These are phyloP conservation scores for Nothophaeocryptopus gaeumannii DNA, from an alignment of 2,329 filamentous ascomycete species.

Conservation along the genomic window DNA sequence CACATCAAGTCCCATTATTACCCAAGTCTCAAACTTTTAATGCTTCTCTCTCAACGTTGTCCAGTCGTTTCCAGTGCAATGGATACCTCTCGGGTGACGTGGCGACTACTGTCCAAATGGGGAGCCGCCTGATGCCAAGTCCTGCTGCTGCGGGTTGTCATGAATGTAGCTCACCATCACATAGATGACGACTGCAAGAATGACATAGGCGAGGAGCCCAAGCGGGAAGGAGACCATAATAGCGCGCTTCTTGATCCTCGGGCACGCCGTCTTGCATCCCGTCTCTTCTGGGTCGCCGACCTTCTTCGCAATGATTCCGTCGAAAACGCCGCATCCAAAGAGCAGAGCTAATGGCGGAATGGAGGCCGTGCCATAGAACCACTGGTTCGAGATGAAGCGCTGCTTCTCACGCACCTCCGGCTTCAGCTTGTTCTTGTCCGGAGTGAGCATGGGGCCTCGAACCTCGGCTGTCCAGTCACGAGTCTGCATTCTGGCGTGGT, in stretches of 20 bases:
- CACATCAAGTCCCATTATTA: too few species aligned
- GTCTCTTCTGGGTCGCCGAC: slow-evolving; percentile 9
- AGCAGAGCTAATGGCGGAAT: slow-evolving; percentile 24
- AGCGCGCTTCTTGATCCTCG: slow-evolving; percentile 24
- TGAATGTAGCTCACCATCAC: background rate
- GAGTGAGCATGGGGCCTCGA: slow-evolving; percentile 11
- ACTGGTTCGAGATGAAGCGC: slow-evolving; percentile 18
- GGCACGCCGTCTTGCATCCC: slow-evolving; percentile 22
- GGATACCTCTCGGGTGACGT: too few species aligned
- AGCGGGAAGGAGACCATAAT: slow-evolving; percentile 22
- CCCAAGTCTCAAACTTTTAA: too few species aligned
- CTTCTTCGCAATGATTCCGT: slow-evolving; percentile 19
- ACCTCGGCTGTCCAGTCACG: slow-evolving; percentile 9
- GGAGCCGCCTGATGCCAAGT: too few species aligned
- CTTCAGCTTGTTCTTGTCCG: background rate
- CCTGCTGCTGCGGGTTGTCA: background rate
- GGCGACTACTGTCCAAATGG: too few species aligned
- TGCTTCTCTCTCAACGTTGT: too few species aligned
- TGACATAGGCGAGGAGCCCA: slow-evolving; percentile 1
- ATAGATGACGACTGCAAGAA: slow-evolving; percentile 8
- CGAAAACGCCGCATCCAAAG: slow-evolving; percentile 26
- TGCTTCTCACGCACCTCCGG: slow-evolving; percentile 16
- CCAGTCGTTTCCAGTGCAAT: too few species aligned
- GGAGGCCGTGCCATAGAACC: slow-evolving; percentile 11
- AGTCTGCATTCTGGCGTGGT: background rate